phyloP scores from a whole-genome alignment of 805 yeast genomes.

The Wickerhamomyces chambardii region DNA sequence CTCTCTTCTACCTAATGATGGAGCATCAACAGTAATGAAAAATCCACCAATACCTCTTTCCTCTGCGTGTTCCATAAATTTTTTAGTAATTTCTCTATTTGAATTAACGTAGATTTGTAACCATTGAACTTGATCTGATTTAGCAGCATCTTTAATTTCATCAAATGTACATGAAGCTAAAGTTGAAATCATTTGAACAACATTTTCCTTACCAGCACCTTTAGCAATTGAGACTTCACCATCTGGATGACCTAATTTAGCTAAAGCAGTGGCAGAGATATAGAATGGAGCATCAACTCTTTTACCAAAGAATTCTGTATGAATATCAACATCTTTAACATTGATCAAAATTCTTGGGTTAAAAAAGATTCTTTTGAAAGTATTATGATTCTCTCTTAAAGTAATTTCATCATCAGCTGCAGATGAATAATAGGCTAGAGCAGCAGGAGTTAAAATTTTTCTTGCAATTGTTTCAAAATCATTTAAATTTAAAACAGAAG shows the following conservation, averaged over 20 bases:
- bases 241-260: conserved; percentile 85
- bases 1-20: conserved; percentile 85
- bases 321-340: conserved; percentile 61
- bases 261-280: conserved; percentile 87
- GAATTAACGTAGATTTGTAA: conserved; percentile 78
- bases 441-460: conserved; percentile 64
- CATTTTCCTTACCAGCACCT: conserved; percentile 64
- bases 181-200: conserved; percentile 89
- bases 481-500: conserved; percentile 63
- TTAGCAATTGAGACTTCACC: conserved; percentile 85
- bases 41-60: conserved; percentile 69
- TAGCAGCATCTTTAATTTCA: conserved; percentile 69
- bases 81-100: conserved; percentile 56
- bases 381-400: conserved; percentile 81
- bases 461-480: conserved; percentile 89
- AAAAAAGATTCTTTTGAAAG: conserved; percentile 83
- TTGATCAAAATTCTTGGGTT: conserved; percentile 78
- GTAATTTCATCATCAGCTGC: conserved; percentile 93
- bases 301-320: conserved; percentile 72
- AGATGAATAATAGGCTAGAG: conserved; percentile 90
- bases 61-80: conserved; percentile 65
- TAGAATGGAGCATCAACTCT: conserved; percentile 72
- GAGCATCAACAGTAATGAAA: conserved; percentile 90
- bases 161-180: conserved; percentile 83
- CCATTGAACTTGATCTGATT: conserved; percentile 73